Evolutionary conservation across 2,329 filamentous ascomycete genomes (phyloP), one percentile per base, ranked within the genome.

Genomic region (Pestalotiopsis fici): DNA sequence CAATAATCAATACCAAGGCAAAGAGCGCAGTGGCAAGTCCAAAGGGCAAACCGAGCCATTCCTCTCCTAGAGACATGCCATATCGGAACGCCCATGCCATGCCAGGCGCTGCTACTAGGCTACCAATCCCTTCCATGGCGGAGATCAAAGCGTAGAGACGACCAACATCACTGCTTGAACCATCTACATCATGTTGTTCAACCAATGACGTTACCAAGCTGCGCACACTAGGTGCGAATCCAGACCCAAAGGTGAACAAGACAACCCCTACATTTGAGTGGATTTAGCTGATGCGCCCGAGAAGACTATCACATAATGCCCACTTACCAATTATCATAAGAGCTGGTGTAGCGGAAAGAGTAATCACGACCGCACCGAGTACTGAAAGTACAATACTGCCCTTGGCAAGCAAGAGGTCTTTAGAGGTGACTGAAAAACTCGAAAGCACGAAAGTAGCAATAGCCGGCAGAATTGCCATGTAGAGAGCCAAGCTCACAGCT

Each of bases 21-120:
- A 64, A 55, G n/a, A 64, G 61, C 6, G 50, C 23, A 31, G 43
- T 21, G 6, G 61, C 39, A 35, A 64, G n/a, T 18, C 25, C 61
- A 64, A 64, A 64, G n/a, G 61, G 61, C 2, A 64, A 13, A 4
- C 61, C 61, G 7, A 64, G 61, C 61, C 61, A 64, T n/a, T 27
- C 61, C n/a, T 54, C 39, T 54, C 61, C 61, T 15, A 64, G 47
- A 21, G 23, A 27, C 47, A 64, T 64, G 15, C 61, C 61, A 11
- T 18, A 55, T 3, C 61, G 61, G 25, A 64, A 55, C n/a, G 61
- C 61, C 39, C 39, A 55, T 12, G 61, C 61, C 61, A 64, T 64
- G 11, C 61, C 61, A 2, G 61, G 61, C 28, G 21, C 61, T 15
- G 61, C 61, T 6, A 64, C 15, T 15, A 64, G 13, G 37, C 39